Conservation (phyloP, 768 basidiomycete genomes). For the Mycena chlorophos region DNA sequence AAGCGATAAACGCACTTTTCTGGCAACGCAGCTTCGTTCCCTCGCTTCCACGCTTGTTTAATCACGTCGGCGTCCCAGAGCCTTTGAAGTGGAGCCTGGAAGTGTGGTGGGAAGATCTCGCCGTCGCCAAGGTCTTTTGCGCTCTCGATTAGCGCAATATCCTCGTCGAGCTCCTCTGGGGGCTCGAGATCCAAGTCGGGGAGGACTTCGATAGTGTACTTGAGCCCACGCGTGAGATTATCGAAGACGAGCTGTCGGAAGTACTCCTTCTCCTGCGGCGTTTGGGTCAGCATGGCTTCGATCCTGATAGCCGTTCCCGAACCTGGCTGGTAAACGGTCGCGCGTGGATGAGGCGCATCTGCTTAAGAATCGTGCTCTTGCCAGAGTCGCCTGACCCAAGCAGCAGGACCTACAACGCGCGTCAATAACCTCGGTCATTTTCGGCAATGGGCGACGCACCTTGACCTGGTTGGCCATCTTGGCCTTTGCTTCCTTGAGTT, state of each 20-base stretch:
- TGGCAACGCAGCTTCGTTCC: constrained; percentile 88
- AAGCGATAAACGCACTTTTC: constrained; percentile 66
- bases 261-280: constrained; percentile 81
- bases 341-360: constrained; percentile 96
- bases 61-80: constrained; percentile 81
- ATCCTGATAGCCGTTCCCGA: constrained; percentile 56
- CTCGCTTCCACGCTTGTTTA: constrained; percentile 72
- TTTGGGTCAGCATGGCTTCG: constrained; percentile 19
- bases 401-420: constrained; percentile 66
- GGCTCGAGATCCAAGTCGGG: constrained; percentile 84
- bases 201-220: constrained; percentile 82
- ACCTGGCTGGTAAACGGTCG: constrained; percentile 81
- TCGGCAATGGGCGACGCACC: constrained; percentile 38
- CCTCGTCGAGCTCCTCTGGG: constrained; percentile 28
- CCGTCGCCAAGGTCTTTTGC: constrained; percentile 75
- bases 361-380: constrained; percentile 93
- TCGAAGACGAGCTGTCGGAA: constrained; percentile 92
- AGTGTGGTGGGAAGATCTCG: constrained; percentile 73
- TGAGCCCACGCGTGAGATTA: constrained; percentile 86
- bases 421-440: constrained; percentile 1
- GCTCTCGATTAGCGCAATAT: constrained; percentile 64
- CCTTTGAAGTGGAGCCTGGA: constrained; percentile 60
- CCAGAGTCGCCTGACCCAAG: constrained; percentile 94
- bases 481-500: constrained; percentile 76
- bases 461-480: constrained; percentile 75